phyloP scores from a whole-genome alignment of 2,329 filamentous ascomycete genomes.

The Ophiostoma sp. region DNA sequence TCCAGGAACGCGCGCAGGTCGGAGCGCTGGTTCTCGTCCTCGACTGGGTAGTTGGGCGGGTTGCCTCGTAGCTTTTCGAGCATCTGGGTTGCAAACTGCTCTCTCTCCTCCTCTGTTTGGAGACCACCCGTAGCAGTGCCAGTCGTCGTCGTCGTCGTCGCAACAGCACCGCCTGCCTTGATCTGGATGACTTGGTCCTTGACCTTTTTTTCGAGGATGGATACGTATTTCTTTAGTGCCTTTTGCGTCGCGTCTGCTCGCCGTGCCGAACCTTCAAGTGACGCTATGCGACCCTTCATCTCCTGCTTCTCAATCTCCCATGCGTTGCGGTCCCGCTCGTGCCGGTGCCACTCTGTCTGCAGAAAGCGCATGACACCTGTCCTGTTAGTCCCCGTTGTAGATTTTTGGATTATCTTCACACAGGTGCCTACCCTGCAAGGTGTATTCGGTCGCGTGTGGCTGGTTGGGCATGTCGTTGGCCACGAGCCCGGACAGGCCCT shows the following conservation, averaged over 20 bases:
- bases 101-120: slow-evolving; percentile 36
- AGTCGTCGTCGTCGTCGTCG: slow-evolving; percentile 41
- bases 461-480: slow-evolving; percentile 47
- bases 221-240: slow-evolving; percentile 82
- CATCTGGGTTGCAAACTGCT: slow-evolving; percentile 45
- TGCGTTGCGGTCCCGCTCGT: slow-evolving; percentile 93
- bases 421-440: slow-evolving; percentile 45
- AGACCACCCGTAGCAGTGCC: not conserved
- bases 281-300: slow-evolving; percentile 96
- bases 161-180: slow-evolving; percentile 40
- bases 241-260: slow-evolving; percentile 85
- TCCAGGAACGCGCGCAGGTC: slow-evolving; percentile 58
- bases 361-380: slow-evolving; percentile 98
- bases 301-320: slow-evolving; percentile 99
- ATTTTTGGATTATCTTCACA: not conserved
- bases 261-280: slow-evolving; percentile 81
- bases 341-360: slow-evolving; percentile 97
- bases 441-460: slow-evolving; percentile 57
- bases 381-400: not conserved
- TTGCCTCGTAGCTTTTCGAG: slow-evolving; percentile 36
- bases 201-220: slow-evolving; percentile 81
- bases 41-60: slow-evolving; percentile 40
- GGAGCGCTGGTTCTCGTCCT: slow-evolving; percentile 47
- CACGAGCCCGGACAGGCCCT: slow-evolving; percentile 35
- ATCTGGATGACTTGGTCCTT: slow-evolving; percentile 73